These are phyloP conservation scores for Neospermospora avenae DNA, from an alignment of 2,329 filamentous ascomycete species.

Conservation along the genomic window DNA sequence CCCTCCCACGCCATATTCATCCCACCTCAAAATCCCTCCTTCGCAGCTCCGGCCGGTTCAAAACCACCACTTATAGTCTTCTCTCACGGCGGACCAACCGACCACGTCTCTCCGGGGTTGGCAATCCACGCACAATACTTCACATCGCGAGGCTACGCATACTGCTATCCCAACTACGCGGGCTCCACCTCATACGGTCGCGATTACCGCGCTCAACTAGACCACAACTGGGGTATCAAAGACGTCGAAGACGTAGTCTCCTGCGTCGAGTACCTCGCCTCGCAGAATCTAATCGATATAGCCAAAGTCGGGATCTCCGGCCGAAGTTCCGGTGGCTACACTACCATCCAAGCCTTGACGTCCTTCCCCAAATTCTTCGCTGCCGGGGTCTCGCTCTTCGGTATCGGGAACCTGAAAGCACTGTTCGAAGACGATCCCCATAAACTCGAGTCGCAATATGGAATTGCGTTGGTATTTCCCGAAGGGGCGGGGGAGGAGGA, in stretches of 20 bases:
- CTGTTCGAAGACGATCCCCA: slow-evolving; percentile 46
- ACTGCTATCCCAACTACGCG: slow-evolving; percentile 49
- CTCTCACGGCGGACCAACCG: slow-evolving; percentile 52
- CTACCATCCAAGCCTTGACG: slow-evolving; percentile 47
- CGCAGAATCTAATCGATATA: slow-evolving; percentile 35
- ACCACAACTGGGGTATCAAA: slow-evolving; percentile 48
- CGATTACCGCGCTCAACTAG: slow-evolving; percentile 47
- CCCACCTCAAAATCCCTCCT: slow-evolving; percentile 47
- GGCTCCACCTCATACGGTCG: slow-evolving; percentile 51
- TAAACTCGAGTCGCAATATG: slow-evolving; percentile 54
- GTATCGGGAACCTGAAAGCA: slow-evolving; percentile 48
- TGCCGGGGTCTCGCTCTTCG: slow-evolving; percentile 48
- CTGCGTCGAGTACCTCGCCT: slow-evolving; percentile 42
- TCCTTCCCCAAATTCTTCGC: slow-evolving; percentile 46
- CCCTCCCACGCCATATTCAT: slow-evolving; percentile 41
- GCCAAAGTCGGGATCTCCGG: slow-evolving; percentile 46
- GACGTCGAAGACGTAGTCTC: slow-evolving; percentile 50
- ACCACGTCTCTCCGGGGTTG: slow-evolving; percentile 42
- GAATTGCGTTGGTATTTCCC: slow-evolving; percentile 42
- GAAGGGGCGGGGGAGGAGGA: slow-evolving; percentile 38
- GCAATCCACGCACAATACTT: slow-evolving; percentile 48
- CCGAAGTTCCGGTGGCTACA: slow-evolving; percentile 52
- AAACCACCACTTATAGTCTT: slow-evolving; percentile 49
- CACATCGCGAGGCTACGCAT: slow-evolving; percentile 52
- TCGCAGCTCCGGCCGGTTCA: slow-evolving; percentile 36